Base-by-base conservation (phyloP, 73 alveolate species). In the Paramecium primaurelia region DNA sequence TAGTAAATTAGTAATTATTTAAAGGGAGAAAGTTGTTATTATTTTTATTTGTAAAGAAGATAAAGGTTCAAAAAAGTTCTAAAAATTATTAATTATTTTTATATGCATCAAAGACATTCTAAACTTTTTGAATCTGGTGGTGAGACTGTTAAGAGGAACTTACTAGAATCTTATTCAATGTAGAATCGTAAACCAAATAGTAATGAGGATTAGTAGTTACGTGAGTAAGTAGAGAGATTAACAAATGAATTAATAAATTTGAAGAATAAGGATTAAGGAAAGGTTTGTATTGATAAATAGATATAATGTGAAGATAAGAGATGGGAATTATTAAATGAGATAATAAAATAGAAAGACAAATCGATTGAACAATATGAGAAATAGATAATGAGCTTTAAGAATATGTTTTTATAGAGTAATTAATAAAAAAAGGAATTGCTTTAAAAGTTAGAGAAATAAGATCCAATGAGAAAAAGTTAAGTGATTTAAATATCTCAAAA, bases 71-170 rank as follows among this genome's bases (percentile, higher is more conserved):
- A n/a, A 12, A 34, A 59, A 26, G 37, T 86, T 58, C 86, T 58
- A 1, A 34, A 59, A 28, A 28, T 64, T 11, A 64, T 64, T 64
- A 28, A 12, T 64, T 32, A 64, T 64, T 32, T 64, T n/a, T 4
- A 54, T 64, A 64, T 64, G 84, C 84, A 64, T 34, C 11, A 40
- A 34, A 64, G 84, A 64, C 22, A 64, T 14, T 6, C 84, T 25
- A 64, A 64, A 34, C 84, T 64, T 12, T 64, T 64, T 64, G 84
- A 64, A 64, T 64, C 84, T 64, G 84, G 84, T 32, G 84, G 84
- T 28, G 84, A 64, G 84, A 10, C 12, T 14, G 84, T 64, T 6
- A 64, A 64, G 26, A 28, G 84, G 47, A 64, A 64, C 49, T 64
- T 64, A 18, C 16, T 64, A 7, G 84, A 64, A 64, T 11, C 25